Evolutionary conservation across 176 grass and related monocot genomes (phyloP), one percentile per base, ranked within the genome.

Genomic region (Phragmites australis): DNA sequence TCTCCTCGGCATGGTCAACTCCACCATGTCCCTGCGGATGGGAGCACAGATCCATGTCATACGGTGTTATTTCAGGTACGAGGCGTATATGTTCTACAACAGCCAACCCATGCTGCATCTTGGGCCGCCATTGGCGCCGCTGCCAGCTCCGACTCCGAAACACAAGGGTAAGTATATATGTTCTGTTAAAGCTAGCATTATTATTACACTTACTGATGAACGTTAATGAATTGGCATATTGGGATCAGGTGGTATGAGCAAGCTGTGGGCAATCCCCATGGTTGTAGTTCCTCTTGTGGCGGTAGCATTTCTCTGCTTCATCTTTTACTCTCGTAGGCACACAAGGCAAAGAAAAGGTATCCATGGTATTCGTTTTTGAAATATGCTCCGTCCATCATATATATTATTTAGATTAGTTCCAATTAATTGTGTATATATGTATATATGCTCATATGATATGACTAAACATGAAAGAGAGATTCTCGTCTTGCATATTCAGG

Each of bases 291-390:
- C 82, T 57, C 27, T 58, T 26, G 8, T 11, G 29, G 30, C 51
- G 3, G 51, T 21, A 21, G 13, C 29, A 56, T 42, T 37, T 37
- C 14, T 84, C 82, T 46, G 27, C 60, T 75, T 32, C 19, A 17
- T 76, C 13, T 76, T 51, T 23, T 76, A 46, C 72, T 19, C 8
- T 34, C 39, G 39, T 11, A 6, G 72, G 19, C 40, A 46, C 15
- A 76, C 12, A 76, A 76, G 17, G 62, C 2, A 55, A 19, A 76
- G 40, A 48, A 76, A 68, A 76, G 82, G 82, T 75, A 43, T 65
- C 27, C n/a, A n/a, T 30, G 26, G 21, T 10, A 30, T 58, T 5
- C 6, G 8, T 42, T 61, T 7, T 12, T 49, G 21, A 61, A 56
- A 30, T 51, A 26, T n/a, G n/a, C n/a, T n/a, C n/a, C n/a, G n/a